These are phyloP conservation scores for Candida alai DNA, from an alignment of 805 yeast species.

Conservation along the genomic window DNA sequence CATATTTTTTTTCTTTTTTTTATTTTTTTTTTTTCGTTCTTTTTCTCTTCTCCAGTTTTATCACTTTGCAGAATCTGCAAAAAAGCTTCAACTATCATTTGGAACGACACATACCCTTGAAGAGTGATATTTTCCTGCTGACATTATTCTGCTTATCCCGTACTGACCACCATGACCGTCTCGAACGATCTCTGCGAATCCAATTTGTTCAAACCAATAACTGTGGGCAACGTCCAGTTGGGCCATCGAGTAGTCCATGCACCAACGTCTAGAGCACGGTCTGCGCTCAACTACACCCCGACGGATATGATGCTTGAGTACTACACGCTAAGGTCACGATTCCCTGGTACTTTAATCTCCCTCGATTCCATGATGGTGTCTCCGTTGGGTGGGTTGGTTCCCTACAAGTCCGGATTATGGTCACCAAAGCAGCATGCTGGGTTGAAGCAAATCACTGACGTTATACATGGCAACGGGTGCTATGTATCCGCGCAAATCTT, in stretches of 20 bases:
- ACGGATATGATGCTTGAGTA: constrained; percentile 26
- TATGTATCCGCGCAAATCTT: constrained; percentile 48
- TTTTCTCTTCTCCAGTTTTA: too few relatives aligned
- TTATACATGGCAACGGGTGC: constrained; percentile 43
- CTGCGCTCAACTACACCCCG: constrained; percentile 5
- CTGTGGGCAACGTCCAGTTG: constrained; percentile 26
- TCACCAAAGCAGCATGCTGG: constrained; percentile 6
- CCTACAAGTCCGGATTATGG: constrained; percentile 13
- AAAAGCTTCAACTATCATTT: background rate
- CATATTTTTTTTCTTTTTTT: background rate
- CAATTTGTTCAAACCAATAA: constrained; percentile 28
- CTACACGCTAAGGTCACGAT: constrained; percentile 26
- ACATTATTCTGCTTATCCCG: background rate
- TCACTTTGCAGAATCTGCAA: background rate
- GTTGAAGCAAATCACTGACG: constrained; percentile 43
- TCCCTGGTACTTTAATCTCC: constrained; percentile 21
- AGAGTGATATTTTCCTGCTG: background rate
- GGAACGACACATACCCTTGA: background rate
- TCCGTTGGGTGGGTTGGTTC: constrained; percentile 10
- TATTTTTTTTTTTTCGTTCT: too few relatives aligned
- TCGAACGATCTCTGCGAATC: constrained; percentile 13
- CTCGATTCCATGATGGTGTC: constrained; percentile 11
- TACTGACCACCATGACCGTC: constrained; percentile 2
- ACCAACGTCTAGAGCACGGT: constrained; percentile 26
- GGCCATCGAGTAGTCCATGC: constrained; percentile 21